A percentile compares a stretch with the other conserved stretches of the same genome.
Evolutionary conservation across 257 asterid species (phyloP).

Genomic region (Misopates orontium): DNA sequence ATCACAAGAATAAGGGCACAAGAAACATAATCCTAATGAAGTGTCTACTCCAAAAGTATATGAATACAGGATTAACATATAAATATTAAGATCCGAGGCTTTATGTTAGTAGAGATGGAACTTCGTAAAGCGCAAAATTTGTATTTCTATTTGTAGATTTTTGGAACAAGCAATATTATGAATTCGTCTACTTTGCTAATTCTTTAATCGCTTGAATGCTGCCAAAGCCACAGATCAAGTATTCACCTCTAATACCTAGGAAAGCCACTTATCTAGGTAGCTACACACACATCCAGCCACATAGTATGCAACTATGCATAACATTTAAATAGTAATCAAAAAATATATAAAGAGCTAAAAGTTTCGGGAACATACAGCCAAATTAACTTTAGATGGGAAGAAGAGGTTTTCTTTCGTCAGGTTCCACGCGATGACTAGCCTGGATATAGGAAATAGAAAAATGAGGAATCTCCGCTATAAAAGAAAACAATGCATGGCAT

Average conservation of each 20-base stretch:
- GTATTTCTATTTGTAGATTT: background rate
- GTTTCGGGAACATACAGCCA: constrained; percentile 32
- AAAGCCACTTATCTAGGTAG: background rate
- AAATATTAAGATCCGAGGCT: too few species aligned
- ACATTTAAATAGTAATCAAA: constrained; percentile 6
- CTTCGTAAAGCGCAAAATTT: too few species aligned
- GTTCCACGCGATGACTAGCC: constrained; percentile 68
- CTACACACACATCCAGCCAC: background rate
- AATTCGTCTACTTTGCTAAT: background rate
- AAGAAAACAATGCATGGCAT: constrained; percentile 24
- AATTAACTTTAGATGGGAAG: constrained; percentile 54
- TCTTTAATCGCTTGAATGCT: background rate
- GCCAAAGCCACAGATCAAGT: background rate
- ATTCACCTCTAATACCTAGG: background rate
- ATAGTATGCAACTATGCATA: background rate
- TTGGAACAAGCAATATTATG: background rate
- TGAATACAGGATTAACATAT: too few species aligned
- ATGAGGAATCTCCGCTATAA: constrained; percentile 18
- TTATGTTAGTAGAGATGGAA: too few species aligned
- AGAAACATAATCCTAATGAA: too few species aligned
- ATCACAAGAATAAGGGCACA: too few species aligned
- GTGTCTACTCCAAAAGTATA: too few species aligned
- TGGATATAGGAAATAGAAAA: constrained; percentile 38
- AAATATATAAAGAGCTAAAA: constrained; percentile 18
- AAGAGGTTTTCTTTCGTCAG: constrained; percentile 79